Base-by-base conservation (phyloP, 2,329 filamentous ascomycete species). In the Blastomyces parvus region DNA sequence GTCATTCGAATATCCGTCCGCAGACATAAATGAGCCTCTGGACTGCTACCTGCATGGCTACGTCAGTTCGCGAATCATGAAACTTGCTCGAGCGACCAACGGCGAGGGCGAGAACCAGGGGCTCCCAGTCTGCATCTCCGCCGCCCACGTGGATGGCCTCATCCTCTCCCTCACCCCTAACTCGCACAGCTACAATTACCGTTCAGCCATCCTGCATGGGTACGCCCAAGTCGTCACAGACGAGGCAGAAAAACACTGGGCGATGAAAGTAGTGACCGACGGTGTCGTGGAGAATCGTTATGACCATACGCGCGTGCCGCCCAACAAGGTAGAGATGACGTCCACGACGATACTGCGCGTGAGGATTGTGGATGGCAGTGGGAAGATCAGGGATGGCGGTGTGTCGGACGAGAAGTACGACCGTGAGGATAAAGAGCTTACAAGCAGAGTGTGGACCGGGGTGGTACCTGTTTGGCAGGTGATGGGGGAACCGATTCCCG, bases 41-140 rank as follows among this genome's bases (percentile, higher is more conserved):
- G 87, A 91, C 64, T 82, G 88, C 66, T 95, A 95, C 74, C 82
- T 96, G 8, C 91, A 96, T 75, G 90, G 90, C 71, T 95, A 93
- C 74, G 87, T 93, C 68, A 89, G 86, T 64, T 86, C 86, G 0
- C 87, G 91, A 8, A 80, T 96, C 42, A 88, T 93, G 81, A 88
- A 87, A 66, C 74, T 88, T 8, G 80, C 85, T 17, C 78, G 82
- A 6, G 71, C 70, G 14, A 71, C 72, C 63, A 11, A 44, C 63
- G 22, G 55, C 25, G 65, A 27, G 2, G 72, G 56, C 22, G 56
- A 48, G 44, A 73, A 75, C 8, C 69, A 79, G 30, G 87, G 87
- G 11, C 75, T 95, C 25, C 88, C 90, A 0, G 77, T 95, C 52
- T 88, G 85, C 70, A 80, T 94, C 42, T 83, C 87, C 27, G 88